Percentiles rank a stretch among this genome's conserved stretches.
Evolutionary conservation across 2,329 filamentous ascomycete genomes (phyloP).

Genomic region (Arthroderma sp.): DNA sequence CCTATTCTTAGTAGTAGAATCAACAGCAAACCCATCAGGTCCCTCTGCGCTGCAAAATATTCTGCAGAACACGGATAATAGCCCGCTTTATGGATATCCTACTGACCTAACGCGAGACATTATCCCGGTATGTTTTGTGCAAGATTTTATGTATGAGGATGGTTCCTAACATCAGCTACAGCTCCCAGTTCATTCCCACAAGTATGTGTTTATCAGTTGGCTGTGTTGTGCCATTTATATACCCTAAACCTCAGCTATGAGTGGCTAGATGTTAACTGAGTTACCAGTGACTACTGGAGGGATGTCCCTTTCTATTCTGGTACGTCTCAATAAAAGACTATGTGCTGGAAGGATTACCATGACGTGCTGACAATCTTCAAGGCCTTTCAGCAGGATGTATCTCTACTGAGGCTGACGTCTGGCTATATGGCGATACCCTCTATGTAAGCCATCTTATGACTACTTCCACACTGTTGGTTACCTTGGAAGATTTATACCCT

Average conservation of each 20-base stretch:
- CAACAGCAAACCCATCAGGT: slow-evolving; percentile 4
- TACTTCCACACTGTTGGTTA: too few relatives aligned
- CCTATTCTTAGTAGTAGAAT: too few relatives aligned
- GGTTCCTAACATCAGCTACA: slow-evolving; percentile 10
- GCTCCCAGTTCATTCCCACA: slow-evolving; percentile 31
- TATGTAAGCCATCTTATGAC: slow-evolving; percentile 25
- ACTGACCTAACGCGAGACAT: slow-evolving; percentile 49
- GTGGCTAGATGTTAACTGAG: slow-evolving; percentile 28
- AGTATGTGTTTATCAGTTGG: slow-evolving; percentile 16
- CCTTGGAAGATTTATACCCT: background rate
- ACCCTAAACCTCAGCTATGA: background rate
- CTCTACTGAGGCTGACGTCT: slow-evolving; percentile 48
- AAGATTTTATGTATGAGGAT: slow-evolving; percentile 1
- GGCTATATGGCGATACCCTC: slow-evolving; percentile 43
- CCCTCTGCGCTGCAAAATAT: slow-evolving; percentile 38
- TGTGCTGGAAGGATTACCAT: background rate
- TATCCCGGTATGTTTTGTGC: slow-evolving; percentile 35
- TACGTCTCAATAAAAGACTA: slow-evolving; percentile 7
- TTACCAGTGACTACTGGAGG: slow-evolving; percentile 48
- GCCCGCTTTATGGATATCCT: slow-evolving; percentile 44
- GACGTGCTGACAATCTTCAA: slow-evolving; percentile 13
- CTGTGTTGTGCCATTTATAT: background rate
- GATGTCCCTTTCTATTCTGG: slow-evolving; percentile 33
- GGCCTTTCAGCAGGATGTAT: slow-evolving; percentile 46
- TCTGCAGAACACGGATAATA: slow-evolving; percentile 40